phyloP scores from a whole-genome alignment of 495 filamentous ascomycete species.

The Pyronema omphalodes region DNA sequence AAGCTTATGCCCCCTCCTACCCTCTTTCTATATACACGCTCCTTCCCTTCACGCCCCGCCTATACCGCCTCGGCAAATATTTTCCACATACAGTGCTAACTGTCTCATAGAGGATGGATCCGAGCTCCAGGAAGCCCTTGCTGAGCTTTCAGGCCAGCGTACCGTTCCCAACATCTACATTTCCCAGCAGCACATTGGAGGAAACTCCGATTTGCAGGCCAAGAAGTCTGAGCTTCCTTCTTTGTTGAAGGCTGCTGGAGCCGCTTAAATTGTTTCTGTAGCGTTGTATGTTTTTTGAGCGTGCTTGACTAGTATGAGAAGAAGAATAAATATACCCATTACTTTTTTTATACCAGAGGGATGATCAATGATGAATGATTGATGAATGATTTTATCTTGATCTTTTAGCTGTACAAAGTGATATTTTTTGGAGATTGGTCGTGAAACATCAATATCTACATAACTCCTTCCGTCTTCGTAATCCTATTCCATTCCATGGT shows the following conservation, averaged over 20 bases:
- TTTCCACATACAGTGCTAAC: not conserved
- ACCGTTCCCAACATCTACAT: conserved; percentile 96
- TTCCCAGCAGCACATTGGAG: conserved; percentile 72
- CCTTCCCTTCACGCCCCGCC: not conserved
- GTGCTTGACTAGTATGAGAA: too few relatives aligned
- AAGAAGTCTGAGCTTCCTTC: conserved; percentile 36
- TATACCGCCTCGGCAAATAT: not conserved
- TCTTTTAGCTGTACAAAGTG: not conserved
- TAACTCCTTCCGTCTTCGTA: not conserved
- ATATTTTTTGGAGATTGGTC: not conserved
- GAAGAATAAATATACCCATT: too few relatives aligned
- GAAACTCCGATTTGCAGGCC: conserved; percentile 81
- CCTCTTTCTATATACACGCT: too few relatives aligned
- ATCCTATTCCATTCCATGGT: not conserved
- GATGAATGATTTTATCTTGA: too few relatives aligned
- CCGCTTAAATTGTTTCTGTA: conserved; percentile 29
- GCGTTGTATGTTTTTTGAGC: not conserved
- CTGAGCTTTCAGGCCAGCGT: conserved; percentile 59
- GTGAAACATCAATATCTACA: not conserved
- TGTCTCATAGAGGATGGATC: conserved; percentile 45
- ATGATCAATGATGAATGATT: too few relatives aligned
- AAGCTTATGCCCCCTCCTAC: too few relatives aligned
- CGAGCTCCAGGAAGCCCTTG: conserved; percentile 67
- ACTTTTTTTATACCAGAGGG: too few relatives aligned
- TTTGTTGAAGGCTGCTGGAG: conserved; percentile 48